Evolutionary conservation across 345 rosid species (phyloP), one percentile per base, ranked within the genome.

Genomic region (Atalantia buxifolia): DNA sequence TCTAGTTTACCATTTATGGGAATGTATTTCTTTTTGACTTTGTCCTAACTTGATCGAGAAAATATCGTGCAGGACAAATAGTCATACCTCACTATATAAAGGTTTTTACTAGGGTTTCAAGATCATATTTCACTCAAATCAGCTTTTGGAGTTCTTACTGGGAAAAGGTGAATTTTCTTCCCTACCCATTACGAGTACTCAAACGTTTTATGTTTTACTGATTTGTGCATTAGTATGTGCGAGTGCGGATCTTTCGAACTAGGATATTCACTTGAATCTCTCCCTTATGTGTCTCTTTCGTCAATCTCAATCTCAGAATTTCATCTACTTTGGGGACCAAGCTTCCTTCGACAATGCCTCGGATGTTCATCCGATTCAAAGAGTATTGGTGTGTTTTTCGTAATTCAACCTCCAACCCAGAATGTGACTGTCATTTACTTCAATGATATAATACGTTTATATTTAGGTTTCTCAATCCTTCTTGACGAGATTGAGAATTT

Each of bases 301-400:
- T 22, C 10, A 24, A 40, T 40, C 45, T 8, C 12, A 18, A 82
- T 73, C 79, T 31, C 92, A 92, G 93, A 78, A 81, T 88, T 81
- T 80, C 90, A 19, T 83, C 87, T 25, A 76, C 89, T 36, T 56
- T 85, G 65, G 88, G 87, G 68, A 77, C 86, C 57, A 78, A 77
- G 59, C 84, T 85, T 45, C 91, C 92, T 67, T 77, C 93, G 55
- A 87, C 83, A n/a, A 79, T 89, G 83, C 93, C 93, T 61, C 92
- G 96, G 96, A 83, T 89, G 84, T 78, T 36, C 75, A 79, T 94
- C 64, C 91, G 96, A 6, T 78, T 38, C 80, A 85, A 80, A 78
- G 89, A 87, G 76, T 90, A 94, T 76, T 92, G 97, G 97, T 72
- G 57, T 71, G 76, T 87, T 38, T 92, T 96, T 83, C 81, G 71